Evolutionary conservation across 495 filamentous ascomycete species (phyloP).

Genomic region (Xylaria grammica): DNA sequence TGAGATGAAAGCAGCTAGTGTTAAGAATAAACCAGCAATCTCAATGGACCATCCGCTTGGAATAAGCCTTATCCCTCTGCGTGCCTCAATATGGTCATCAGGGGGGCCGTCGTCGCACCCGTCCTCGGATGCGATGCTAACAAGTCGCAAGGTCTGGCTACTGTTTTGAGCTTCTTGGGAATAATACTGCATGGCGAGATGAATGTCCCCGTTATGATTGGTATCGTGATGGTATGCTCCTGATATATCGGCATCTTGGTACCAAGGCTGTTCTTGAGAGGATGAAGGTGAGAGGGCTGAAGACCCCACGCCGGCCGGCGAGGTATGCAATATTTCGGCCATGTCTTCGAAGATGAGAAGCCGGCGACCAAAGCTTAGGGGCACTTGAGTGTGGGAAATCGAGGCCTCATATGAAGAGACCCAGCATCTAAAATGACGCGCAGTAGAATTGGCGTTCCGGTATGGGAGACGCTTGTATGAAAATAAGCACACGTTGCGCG

Average conservation of each 20-base stretch:
- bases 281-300: not conserved
- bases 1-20: not conserved
- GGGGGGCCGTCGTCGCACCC: too few relatives aligned
- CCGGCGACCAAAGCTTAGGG: not conserved
- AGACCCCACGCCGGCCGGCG: not conserved
- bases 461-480: not conserved
- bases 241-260: not conserved
- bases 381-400: not conserved
- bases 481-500: not conserved
- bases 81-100: not conserved
- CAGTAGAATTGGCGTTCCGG: not conserved
- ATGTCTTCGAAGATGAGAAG: not conserved
- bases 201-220: not conserved
- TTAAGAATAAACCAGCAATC: not conserved
- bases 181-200: not conserved
- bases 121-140: not conserved
- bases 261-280: not conserved
- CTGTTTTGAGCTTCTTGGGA: not conserved
- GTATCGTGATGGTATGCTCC: not conserved
- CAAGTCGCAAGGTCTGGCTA: not conserved
- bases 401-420: not conserved
- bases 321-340: not conserved
- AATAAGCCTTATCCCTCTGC: not conserved
- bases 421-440: not conserved
- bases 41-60: not conserved